phyloP scores from a whole-genome alignment of 768 basidiomycete genomes.

The Steccherinum ochraceum region DNA sequence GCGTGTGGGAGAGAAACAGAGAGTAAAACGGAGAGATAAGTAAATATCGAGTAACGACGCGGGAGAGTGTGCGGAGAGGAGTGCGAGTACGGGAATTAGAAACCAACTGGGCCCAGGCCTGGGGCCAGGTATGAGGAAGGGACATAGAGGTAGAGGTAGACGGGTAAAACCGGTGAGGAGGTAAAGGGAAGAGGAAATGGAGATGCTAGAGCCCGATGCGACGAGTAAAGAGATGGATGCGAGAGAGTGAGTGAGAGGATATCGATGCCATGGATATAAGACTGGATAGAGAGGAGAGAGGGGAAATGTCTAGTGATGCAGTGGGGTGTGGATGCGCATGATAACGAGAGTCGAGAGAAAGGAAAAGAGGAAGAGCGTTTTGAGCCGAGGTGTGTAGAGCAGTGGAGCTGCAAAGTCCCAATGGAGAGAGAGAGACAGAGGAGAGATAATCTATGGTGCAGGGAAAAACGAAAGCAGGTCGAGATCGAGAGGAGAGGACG shows the following conservation, averaged over 20 bases:
- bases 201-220: not conserved
- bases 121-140: not conserved
- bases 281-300: not conserved
- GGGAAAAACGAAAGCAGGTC: not conserved
- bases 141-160: not conserved
- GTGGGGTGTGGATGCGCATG: not conserved
- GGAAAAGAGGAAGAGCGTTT: not conserved
- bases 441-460: not conserved
- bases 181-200: too few relatives aligned
- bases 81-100: not conserved
- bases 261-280: conserved; percentile 4
- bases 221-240: not conserved
- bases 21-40: not conserved
- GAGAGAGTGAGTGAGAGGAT: conserved; percentile 6
- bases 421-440: conserved; percentile 4
- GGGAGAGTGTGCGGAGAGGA: too few relatives aligned
- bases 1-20: not conserved
- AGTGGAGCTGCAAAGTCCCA: conserved; percentile 12
- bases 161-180: too few relatives aligned
- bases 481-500: conserved; percentile 5
- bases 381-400: conserved; percentile 5
- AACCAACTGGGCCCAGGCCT: not conserved
- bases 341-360: conserved; percentile 1
- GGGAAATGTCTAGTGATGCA: conserved; percentile 10
- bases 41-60: too few relatives aligned